Base-by-base conservation (phyloP, 257 asterid species). In the Sherardia arvensis region DNA sequence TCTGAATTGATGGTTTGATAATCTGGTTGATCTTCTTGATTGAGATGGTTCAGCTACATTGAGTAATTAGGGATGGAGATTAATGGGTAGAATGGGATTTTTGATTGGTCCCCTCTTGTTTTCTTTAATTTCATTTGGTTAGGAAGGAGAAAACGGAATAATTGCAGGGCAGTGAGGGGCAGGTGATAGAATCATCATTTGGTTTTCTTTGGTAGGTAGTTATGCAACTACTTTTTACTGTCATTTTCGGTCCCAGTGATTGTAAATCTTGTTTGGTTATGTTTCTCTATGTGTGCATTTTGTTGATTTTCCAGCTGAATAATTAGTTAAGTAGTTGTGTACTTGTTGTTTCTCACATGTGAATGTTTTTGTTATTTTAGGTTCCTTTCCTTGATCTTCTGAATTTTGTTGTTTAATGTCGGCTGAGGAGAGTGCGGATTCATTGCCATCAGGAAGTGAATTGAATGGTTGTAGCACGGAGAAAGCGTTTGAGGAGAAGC, bases 381-480 rank as follows among this genome's bases (percentile, higher is more conserved):
- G 83, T 69, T 25, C 67, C 51, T 58, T 69, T 25, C 67, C 51
- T 58, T 26, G 48, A 17, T 61, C 51, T 58, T 71, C 38, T 56
- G n/a, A 65, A 43, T 2, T 60, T 59, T 66, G 66, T 43, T 54
- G 32, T 71, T 58, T 66, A 72, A 89, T 89, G n/a, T n/a, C n/a
- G 95, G 90, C 90, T 51, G 83, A 80, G 76, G 90, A 64, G 73
- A 75, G 64, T 68, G 59, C 26, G 47, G 67, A 68, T 74, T 64
- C 77, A 38, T 20, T 64, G 49, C 61, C 64, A 5, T 73, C 61
- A 69, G 72, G 73, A 66, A 64, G n/a, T 66, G 72, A 54, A 27
- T 55, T 73, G 43, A 70, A 74, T 27, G 64, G 68, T 27, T 53
- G 53, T 10, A 68, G 59, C 38, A 32, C 54, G 0, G 73, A 55